Evolutionary conservation across 1,284 basidiomycete genomes (phyloP).

Genomic region (Schizophyllum commune): DNA sequence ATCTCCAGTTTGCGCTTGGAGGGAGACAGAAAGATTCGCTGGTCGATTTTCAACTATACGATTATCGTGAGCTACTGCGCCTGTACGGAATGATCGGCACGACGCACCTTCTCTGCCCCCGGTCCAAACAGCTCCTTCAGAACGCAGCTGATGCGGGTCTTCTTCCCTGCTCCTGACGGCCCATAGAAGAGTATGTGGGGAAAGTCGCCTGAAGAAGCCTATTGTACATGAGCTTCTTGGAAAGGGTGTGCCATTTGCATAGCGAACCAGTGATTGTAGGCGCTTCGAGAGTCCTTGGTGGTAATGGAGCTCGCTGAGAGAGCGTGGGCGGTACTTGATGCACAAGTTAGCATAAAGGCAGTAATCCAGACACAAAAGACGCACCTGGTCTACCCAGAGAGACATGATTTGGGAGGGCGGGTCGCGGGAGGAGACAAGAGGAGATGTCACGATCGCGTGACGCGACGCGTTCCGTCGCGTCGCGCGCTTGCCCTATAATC

Average conservation of each 20-base stretch:
- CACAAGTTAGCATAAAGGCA: conserved; percentile 6
- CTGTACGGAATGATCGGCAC: not conserved
- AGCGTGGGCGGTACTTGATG: conserved; percentile 76
- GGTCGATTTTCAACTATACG: conserved; percentile 91
- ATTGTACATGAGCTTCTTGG: conserved; percentile 4
- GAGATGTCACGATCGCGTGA: not conserved
- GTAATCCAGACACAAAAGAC: conserved; percentile 3
- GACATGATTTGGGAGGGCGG: conserved; percentile 45
- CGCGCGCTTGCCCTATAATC: no score
- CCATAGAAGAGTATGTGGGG: conserved; percentile 98
- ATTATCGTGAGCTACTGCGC: conserved; percentile 3
- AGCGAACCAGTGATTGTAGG: conserved; percentile 69
- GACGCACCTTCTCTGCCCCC: conserved; percentile 82
- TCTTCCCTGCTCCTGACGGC: conserved; percentile 95
- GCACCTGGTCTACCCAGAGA: conserved; percentile 84
- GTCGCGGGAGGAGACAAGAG: not conserved
- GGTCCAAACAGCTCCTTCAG: conserved; percentile 87
- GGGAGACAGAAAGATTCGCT: conserved; percentile 92
- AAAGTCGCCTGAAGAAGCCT: conserved; percentile 89
- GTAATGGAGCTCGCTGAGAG: conserved; percentile 85
- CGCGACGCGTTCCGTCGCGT: not conserved
- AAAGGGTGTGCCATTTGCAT: not conserved
- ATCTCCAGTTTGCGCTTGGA: conserved; percentile 94
- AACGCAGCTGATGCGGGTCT: conserved; percentile 91
- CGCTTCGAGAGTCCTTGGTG: conserved; percentile 78